Base-by-base conservation (phyloP, 2,329 filamentous ascomycete species). In the Hymenoscyphus albidus region DNA sequence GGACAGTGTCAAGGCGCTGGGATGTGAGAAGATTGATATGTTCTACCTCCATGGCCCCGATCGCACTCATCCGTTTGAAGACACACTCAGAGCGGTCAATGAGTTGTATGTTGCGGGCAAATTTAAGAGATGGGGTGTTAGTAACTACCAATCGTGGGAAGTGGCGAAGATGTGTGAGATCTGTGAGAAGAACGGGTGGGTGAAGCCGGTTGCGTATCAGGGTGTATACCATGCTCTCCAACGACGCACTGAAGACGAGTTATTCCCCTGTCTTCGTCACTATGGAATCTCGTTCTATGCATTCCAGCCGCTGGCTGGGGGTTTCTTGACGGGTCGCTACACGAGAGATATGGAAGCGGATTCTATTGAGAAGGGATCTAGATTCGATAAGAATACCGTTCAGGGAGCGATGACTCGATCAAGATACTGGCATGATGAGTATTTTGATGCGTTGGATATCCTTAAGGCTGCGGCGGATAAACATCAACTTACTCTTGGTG, bases 401-500 rank as follows among this genome's bases (percentile, higher is more conserved):
- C 39, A 71, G 60, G 86, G 86, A 3, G 61, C 67, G 32, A 77
- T 80, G 69, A 85, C 87, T 70, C 80, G 84, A 16, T 74, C 76
- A 1, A 78, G 85, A 5, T 89, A 89, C 74, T 88, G 87, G 78
- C 84, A 84, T 67, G 83, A 87, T 67, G 77, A 80, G 0, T 86
- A 83, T 2, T 88, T 88, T 70, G 81, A 88, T 62, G 90, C 91
- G 0, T 79, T 95, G 57, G 80, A 83, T 65, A 77, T 89, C 58
- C 83, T 95, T 67, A 88, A 93, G 77, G 79, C 82, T 2, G 89
- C 87, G 1, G 84, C 86, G 1, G 79, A 87, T 70, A 89, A 90
- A 77, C 83, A 92, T 73, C 84, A 83, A 1, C 74, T 94, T 69
- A 88, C 85, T 2, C 77, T 91, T 74, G 83, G 92, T 58, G 91